Evolutionary conservation across 768 basidiomycete species (phyloP), one percentile per base, ranked within the genome.

Genomic region (Hortiboletus flavorubellus): DNA sequence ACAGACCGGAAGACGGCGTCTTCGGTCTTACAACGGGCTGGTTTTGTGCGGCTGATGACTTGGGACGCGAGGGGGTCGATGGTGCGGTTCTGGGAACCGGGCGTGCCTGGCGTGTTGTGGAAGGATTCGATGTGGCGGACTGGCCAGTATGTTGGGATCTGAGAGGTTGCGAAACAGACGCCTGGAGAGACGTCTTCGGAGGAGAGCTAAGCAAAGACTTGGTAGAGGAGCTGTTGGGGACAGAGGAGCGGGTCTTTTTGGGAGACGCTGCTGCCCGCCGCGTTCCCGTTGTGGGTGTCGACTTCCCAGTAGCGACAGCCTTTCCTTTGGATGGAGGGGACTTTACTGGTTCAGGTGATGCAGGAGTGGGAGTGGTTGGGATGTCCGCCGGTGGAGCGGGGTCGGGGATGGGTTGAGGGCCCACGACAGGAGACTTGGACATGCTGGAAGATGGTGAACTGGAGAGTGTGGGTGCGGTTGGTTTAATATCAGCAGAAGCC

Each of bases 1-100:
- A 91, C 21, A 91, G 68, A 12, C 87, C 85, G 2, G 82, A 75
- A 6, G 83, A 80, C 3, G 86, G 83, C 0, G 85, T 85, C 71
- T 85, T 88, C 35, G 81, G 78, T 52, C 80, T 76, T 30, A 64
- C 8, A 23, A 54, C 47, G 42, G 60, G 29, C 4, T 58, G 57
- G 45, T 63, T 49, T 15, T 64, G 69, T 43, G 49, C 31, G 9
- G 55, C 49, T 8, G 75, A 70, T 15, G 76, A 72, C 63, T 76
- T 76, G 34, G 75, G 72, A 38, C 76, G 67, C 31, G 70, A 64
- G 9, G 70, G 70, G 1, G 69, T 71, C 30, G 61, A 57, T 18
- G 72, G 70, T 15, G 68, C 67, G 8, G 72, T 67, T 59, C 53
- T 68, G n/a, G 66, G 64, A 44, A 59, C 56, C 11, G 54, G 15